Conservation (phyloP, 164 flowering plant genomes). For the Piper longum region DNA sequence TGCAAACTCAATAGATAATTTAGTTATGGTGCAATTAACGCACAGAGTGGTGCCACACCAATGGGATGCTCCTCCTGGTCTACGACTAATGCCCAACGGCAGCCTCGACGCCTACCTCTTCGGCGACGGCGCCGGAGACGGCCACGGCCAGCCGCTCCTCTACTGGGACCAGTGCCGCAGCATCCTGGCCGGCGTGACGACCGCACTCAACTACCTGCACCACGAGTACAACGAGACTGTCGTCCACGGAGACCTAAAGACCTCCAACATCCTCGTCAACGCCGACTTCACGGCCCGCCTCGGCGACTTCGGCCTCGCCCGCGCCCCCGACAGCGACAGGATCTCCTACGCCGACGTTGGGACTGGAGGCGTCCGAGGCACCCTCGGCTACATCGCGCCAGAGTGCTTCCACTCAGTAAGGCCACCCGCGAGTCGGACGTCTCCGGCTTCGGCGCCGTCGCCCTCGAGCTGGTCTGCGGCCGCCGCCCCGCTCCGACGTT, state of each 20-base stretch:
- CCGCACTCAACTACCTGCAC: conserved; percentile 64
- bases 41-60: conserved; percentile 66
- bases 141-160: conserved; percentile 9
- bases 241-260: conserved; percentile 16
- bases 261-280: conserved; percentile 15
- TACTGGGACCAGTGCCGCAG: conserved; percentile 38
- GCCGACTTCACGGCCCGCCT: conserved; percentile 16
- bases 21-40: not conserved
- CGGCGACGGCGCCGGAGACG: conserved; percentile 1
- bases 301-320: conserved; percentile 20
- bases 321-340: conserved; percentile 11
- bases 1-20: not conserved
- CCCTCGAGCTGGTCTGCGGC: conserved; percentile 58
- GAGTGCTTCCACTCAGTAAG: conserved; percentile 58
- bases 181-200: conserved; percentile 42
- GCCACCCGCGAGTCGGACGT: conserved; percentile 58
- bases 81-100: conserved; percentile 74
- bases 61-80: conserved; percentile 38
- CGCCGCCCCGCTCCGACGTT: conserved; percentile 23
- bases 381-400: conserved; percentile 60
- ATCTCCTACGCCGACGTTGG: conserved; percentile 16
- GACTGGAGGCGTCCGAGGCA: conserved; percentile 35
- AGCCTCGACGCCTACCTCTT: conserved; percentile 56
- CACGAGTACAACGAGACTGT: conserved; percentile 42
- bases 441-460: conserved; percentile 53